These are phyloP conservation scores for Adansonia digitata DNA, from an alignment of 345 rosid species.

Conservation along the genomic window DNA sequence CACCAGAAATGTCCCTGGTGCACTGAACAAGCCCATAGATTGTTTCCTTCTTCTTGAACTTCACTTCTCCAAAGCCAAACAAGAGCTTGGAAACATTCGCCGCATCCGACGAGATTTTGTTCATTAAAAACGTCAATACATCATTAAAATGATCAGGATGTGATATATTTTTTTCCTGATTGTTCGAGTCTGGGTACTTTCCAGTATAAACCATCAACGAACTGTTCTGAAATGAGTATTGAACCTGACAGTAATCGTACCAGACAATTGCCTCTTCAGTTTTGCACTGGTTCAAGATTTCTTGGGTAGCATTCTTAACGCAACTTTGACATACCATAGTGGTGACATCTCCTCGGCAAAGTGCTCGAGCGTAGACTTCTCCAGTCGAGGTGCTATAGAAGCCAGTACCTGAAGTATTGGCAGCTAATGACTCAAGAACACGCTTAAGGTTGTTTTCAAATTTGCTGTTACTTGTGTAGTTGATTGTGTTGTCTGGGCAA, in stretches of 20 bases:
- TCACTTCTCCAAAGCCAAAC: conserved; percentile 30
- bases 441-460: conserved; percentile 1
- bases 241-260: conserved; percentile 36
- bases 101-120: conserved; percentile 16
- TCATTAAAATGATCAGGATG: conserved; percentile 13
- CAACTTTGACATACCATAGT: conserved; percentile 22
- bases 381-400: conserved; percentile 7
- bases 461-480: conserved; percentile 3
- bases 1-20: conserved; percentile 24
- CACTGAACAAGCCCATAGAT: conserved; percentile 38
- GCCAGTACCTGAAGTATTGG: not conserved
- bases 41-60: not conserved
- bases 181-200: conserved; percentile 19
- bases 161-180: conserved; percentile 5
- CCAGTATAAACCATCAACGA: conserved; percentile 21
- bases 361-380: not conserved
- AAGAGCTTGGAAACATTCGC: conserved; percentile 10
- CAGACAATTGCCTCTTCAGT: conserved; percentile 25
- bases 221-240: conserved; percentile 22
- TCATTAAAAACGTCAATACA: conserved; percentile 17
- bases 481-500: not conserved
- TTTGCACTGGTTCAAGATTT: conserved; percentile 12
- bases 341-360: not conserved
- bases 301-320: conserved; percentile 19
- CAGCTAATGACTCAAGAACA: not conserved